These are phyloP conservation scores for Kalaharituber pfeilii DNA, from an alignment of 2,329 filamentous ascomycete genomes.

Conservation along the genomic window DNA sequence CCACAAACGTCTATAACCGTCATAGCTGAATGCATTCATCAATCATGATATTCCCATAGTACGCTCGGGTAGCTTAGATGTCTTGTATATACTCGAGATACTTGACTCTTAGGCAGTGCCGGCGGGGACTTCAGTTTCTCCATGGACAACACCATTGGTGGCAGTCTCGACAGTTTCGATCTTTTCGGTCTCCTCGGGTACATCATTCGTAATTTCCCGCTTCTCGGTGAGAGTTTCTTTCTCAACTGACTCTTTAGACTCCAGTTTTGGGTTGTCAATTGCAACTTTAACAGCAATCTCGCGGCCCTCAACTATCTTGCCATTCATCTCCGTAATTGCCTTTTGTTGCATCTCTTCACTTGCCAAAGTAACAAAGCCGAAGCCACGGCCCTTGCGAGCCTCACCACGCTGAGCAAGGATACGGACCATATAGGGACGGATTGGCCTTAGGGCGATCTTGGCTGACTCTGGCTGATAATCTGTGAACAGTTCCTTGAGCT, in stretches of 20 bases:
- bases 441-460: conserved; percentile 96
- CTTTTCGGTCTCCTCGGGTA: conserved; percentile 4
- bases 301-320: conserved; percentile 95
- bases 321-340: conserved; percentile 96
- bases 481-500: conserved; percentile 96
- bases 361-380: conserved; percentile 90
- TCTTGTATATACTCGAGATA: conserved; percentile 5
- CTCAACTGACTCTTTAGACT: conserved; percentile 61
- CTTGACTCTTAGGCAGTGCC: conserved; percentile 24
- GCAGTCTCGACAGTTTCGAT: conserved; percentile 4
- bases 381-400: conserved; percentile 96
- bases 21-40: conserved; percentile 12
- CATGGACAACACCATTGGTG: conserved; percentile 13
- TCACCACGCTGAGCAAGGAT: conserved; percentile 97
- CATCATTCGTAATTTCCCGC: conserved; percentile 24
- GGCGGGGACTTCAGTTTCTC: conserved; percentile 19
- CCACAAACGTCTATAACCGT: conserved; percentile 9
- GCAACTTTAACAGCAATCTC: conserved; percentile 99
- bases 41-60: conserved; percentile 12
- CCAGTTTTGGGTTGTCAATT: conserved; percentile 94
- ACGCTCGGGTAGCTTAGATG: conserved; percentile 15
- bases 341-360: conserved; percentile 95
- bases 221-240: conserved; percentile 25
- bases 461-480: conserved; percentile 83
- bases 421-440: conserved; percentile 99